Conservation (phyloP, 495 filamentous ascomycete genomes). For the Neurospora intermedia region DNA sequence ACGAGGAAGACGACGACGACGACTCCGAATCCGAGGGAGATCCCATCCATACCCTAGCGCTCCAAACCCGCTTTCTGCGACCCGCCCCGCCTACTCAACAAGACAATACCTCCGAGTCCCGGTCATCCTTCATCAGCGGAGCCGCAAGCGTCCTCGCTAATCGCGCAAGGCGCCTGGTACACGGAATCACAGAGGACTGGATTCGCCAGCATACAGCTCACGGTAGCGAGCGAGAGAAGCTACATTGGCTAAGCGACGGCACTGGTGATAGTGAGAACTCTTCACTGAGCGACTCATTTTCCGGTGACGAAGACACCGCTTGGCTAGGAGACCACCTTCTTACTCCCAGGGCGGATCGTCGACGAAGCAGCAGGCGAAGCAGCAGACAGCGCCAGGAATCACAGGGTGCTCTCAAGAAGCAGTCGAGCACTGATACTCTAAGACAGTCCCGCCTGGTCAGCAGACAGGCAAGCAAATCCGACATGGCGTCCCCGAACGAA, state of each 20-base stretch:
- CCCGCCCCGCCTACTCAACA: constrained; percentile 30
- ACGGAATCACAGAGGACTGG: constrained; percentile 68
- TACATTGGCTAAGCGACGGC: constrained; percentile 69
- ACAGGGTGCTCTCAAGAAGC: constrained; percentile 33
- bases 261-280: constrained; percentile 52
- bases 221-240: constrained; percentile 49
- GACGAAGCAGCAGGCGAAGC: constrained; percentile 30
- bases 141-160: constrained; percentile 44
- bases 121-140: constrained; percentile 35
- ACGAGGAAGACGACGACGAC: constrained; percentile 8
- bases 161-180: constrained; percentile 39
- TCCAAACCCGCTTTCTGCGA: constrained; percentile 43
- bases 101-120: constrained; percentile 24
- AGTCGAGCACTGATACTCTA: constrained; percentile 54
- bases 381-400: constrained; percentile 29
- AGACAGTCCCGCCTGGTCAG: constrained; percentile 47
- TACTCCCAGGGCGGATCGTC: constrained; percentile 28
- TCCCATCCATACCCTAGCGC: constrained; percentile 39
- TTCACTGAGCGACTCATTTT: constrained; percentile 49
- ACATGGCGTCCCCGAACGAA: constrained; percentile 28
- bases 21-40: constrained; percentile 33
- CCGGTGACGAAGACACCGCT: constrained; percentile 29
- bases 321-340: constrained; percentile 30
- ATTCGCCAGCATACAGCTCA: constrained; percentile 61
- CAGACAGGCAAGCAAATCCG: constrained; percentile 17